Conservation (phyloP, 129 eudicot species). For the Tagetes erecta region DNA sequence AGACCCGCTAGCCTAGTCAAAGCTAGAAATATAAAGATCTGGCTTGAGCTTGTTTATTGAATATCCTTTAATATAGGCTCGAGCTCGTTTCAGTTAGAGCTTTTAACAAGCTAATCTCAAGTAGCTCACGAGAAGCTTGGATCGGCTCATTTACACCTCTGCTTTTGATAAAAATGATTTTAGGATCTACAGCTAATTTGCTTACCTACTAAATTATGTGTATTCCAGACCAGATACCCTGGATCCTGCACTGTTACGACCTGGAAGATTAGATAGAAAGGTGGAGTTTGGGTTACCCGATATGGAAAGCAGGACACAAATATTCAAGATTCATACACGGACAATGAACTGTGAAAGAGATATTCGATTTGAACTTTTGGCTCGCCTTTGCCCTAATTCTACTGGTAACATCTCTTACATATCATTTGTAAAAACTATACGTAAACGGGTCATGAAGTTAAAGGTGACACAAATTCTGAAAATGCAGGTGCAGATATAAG, state of each 20-base stretch:
- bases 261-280: constrained; percentile 90
- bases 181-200: constrained; percentile 11
- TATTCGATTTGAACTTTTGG: constrained; percentile 88
- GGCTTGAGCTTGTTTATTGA: no score
- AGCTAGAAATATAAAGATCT: no score
- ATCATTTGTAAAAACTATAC: neutral
- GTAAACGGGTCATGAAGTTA: neutral
- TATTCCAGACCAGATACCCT: constrained; percentile 82
- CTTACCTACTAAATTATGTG: constrained; percentile 14
- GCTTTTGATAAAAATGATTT: neutral
- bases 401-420: constrained; percentile 53
- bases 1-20: no score
- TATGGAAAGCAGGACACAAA: constrained; percentile 90
- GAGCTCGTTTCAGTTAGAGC: no score
- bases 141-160: no score
- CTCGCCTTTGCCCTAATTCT: constrained; percentile 98
- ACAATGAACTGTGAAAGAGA: constrained; percentile 99
- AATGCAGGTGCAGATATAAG: constrained; percentile 88
- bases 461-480: neutral
- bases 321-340: constrained; percentile 94
- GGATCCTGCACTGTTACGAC: constrained; percentile 92
- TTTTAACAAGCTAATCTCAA: no score
- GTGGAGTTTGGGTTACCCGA: constrained; percentile 98
- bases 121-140: no score
- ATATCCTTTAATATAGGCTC: no score